These are phyloP conservation scores for Phytopythium mirpurense DNA, from an alignment of 352 stramenopile genomes.

Conservation along the genomic window DNA sequence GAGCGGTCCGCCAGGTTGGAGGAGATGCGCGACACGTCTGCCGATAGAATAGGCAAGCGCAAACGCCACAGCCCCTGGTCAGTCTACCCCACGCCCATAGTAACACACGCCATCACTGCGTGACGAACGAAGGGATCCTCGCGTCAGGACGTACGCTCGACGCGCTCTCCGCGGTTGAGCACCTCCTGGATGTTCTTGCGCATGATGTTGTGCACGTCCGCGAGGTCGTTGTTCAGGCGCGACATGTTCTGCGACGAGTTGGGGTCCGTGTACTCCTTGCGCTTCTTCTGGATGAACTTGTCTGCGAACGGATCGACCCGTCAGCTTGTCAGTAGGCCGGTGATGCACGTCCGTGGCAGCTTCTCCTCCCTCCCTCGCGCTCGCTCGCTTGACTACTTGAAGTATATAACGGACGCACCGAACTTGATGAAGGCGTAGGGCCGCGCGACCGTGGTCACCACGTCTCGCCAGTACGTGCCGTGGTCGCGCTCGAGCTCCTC, in stretches of 20 bases:
- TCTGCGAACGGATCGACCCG: conserved; percentile 38
- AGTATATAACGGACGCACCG: conserved; percentile 53
- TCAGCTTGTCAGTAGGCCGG: no score
- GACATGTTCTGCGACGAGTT: conserved; percentile 94
- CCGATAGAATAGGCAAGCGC: background rate
- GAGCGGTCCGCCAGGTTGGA: conserved; percentile 90
- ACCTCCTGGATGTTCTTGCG: conserved; percentile 97
- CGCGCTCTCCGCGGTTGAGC: conserved; percentile 86
- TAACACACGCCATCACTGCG: no score
- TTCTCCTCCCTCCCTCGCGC: no score
- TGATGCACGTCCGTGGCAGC: no score
- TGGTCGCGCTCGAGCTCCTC: conserved; percentile 93
- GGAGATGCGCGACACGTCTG: conserved; percentile 86
- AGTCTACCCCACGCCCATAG: no score
- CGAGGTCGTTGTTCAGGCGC: conserved; percentile 96
- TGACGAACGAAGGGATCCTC: no score
- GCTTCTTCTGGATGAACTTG: conserved; percentile 97
- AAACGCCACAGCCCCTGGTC: no score
- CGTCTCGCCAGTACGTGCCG: conserved; percentile 85
- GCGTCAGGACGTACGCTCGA: conserved; percentile 84
- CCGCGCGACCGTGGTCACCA: conserved; percentile 93
- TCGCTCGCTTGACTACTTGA: no score
- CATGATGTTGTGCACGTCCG: conserved; percentile 99
- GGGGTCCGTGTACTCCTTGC: conserved; percentile 96
- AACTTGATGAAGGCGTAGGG: conserved; percentile 99